Conservation (phyloP, 768 basidiomycete species). For the Lyophyllum decastes region DNA sequence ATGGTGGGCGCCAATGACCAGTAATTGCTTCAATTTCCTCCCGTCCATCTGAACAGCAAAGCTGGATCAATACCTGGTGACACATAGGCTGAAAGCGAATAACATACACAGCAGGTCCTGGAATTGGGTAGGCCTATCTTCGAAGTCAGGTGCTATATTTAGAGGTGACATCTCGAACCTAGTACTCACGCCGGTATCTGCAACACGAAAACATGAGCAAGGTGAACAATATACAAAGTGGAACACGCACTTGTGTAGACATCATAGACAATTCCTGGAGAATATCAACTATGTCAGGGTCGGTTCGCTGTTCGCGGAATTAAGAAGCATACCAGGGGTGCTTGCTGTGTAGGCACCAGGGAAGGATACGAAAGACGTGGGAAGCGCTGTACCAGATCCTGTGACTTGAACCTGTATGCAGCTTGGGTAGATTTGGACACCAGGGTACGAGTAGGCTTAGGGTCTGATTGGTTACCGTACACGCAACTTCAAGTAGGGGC, state of each 20-base stretch:
- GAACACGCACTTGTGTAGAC: slow-evolving; percentile 32
- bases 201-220: slow-evolving; percentile 1
- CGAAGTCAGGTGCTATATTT: neutral
- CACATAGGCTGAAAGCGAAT: neutral
- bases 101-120: slow-evolving; percentile 42
- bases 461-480: neutral
- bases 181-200: slow-evolving; percentile 29
- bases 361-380: slow-evolving; percentile 49
- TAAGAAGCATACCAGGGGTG: slow-evolving; percentile 26
- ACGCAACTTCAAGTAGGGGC: neutral
- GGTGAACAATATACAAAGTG: slow-evolving; percentile 6
- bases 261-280: slow-evolving; percentile 33
- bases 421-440: slow-evolving; percentile 45
- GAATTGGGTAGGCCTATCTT: slow-evolving; percentile 38
- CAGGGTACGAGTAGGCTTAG: slow-evolving; percentile 40
- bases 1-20: neutral
- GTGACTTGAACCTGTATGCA: slow-evolving; percentile 50
- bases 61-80: neutral
- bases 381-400: slow-evolving; percentile 43
- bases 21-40: slow-evolving; percentile 12
- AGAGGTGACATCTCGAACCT: neutral
- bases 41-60: slow-evolving; percentile 17
- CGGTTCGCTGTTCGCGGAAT: neutral
- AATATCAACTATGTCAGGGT: neutral
- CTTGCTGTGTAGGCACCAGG: slow-evolving; percentile 43